phyloP scores from a whole-genome alignment of 441 rosid species.

The Capsella rubella region DNA sequence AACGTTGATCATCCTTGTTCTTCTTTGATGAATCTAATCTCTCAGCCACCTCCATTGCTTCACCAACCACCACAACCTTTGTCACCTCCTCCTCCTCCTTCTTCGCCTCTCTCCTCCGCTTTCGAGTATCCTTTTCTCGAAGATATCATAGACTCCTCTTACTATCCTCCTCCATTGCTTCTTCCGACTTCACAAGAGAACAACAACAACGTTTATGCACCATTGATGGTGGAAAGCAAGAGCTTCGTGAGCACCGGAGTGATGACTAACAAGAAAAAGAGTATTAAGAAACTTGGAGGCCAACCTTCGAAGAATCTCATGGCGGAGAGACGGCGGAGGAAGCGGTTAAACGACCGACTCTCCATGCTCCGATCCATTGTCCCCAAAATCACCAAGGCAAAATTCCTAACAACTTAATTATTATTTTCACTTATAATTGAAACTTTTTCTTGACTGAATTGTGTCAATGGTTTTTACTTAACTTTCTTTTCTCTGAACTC shows the following conservation, averaged over 20 bases:
- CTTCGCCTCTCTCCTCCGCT: conserved; percentile 11
- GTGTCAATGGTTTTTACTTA: background rate
- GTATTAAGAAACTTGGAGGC: conserved; percentile 63
- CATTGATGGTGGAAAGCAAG: conserved; percentile 38
- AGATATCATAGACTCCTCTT: conserved; percentile 8
- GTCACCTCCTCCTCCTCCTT: background rate
- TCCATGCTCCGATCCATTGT: conserved; percentile 91
- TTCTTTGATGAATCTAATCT: conserved; percentile 39
- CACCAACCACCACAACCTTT: conserved; percentile 29
- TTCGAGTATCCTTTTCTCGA: conserved; percentile 54
- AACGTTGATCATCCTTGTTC: conserved; percentile 47
- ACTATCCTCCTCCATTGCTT: conserved; percentile 41
- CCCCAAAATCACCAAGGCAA: conserved; percentile 87
- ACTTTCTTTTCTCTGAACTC: background rate
- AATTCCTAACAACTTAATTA: background rate
- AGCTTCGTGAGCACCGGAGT: conserved; percentile 41
- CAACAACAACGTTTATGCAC: conserved; percentile 29
- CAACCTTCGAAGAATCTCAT: conserved; percentile 89
- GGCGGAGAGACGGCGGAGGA: conserved; percentile 86
- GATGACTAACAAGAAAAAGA: conserved; percentile 45
- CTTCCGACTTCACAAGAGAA: conserved; percentile 38
- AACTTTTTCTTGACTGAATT: background rate
- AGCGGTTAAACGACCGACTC: conserved; percentile 78
- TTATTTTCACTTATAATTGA: too few relatives aligned
- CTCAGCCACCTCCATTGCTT: conserved; percentile 26